These are phyloP conservation scores for Jamesozyma gamospora DNA, from an alignment of 805 yeast species.

Conservation along the genomic window DNA sequence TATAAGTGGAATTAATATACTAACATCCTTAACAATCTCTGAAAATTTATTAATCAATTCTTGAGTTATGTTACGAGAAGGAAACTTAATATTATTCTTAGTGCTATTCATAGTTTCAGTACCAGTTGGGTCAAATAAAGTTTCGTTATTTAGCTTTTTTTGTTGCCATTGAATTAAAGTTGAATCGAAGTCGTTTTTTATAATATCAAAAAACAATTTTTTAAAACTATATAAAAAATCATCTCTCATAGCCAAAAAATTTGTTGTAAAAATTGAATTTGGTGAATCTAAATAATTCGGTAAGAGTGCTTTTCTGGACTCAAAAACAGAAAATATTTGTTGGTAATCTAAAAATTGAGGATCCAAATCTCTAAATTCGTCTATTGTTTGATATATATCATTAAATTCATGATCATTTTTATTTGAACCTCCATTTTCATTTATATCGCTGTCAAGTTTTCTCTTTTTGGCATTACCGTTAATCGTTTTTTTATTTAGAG, in stretches of 20 bases:
- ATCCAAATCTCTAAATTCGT: constrained; percentile 23
- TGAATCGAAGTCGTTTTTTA: constrained; percentile 8
- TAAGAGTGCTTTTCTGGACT: constrained; percentile 5
- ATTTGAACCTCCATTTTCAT: background rate
- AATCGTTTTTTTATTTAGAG: background rate
- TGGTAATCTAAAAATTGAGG: constrained; percentile 21
- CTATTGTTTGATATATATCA: constrained; percentile 4
- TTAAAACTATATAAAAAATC: constrained; percentile 16
- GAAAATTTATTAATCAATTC: constrained; percentile 16
- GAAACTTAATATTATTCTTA: constrained; percentile 9
- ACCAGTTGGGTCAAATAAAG: background rate
- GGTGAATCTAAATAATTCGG: constrained; percentile 14
- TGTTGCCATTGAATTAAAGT: constrained; percentile 9
- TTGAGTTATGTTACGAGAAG: constrained; percentile 12
- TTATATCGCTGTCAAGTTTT: background rate
- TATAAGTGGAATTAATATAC: constrained; percentile 18
- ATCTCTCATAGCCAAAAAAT: constrained; percentile 18
- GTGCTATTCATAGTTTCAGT: background rate
- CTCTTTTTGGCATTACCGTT: constrained; percentile 1
- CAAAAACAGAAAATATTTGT: constrained; percentile 15
- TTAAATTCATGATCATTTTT: background rate
- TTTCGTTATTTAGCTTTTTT: constrained; percentile 3
- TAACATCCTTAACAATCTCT: constrained; percentile 14
- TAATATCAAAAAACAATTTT: constrained; percentile 7
- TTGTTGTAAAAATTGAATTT: constrained; percentile 16